Conservation (phyloP, 768 basidiomycete genomes). For the Tylopilus vinaceipallidus region DNA sequence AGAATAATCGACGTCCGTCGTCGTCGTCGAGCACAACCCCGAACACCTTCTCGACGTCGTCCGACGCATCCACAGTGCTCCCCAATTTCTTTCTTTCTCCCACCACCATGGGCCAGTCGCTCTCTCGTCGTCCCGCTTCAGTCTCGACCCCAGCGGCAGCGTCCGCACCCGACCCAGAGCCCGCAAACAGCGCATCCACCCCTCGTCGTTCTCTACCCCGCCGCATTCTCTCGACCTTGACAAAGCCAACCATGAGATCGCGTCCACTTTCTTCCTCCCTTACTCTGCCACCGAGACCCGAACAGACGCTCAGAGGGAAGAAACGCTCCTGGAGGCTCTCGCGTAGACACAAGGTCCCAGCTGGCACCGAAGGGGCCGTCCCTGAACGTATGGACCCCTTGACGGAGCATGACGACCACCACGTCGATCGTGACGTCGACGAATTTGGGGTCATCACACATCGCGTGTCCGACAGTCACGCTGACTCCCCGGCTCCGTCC, state of each 20-base stretch:
- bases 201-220: conserved; percentile 29
- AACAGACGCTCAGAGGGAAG: conserved; percentile 30
- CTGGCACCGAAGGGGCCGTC: conserved; percentile 16
- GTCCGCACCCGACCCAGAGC: conserved; percentile 10
- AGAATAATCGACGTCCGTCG: conserved; percentile 24
- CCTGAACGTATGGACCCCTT: conserved; percentile 13
- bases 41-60: conserved; percentile 12
- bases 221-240: conserved; percentile 34
- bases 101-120: conserved; percentile 30
- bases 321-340: conserved; percentile 27
- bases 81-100: background rate
- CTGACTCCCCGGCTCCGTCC: conserved; percentile 20
- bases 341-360: conserved; percentile 12
- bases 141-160: conserved; percentile 5
- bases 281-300: conserved; percentile 20
- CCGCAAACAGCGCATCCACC: background rate
- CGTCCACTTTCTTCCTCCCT: conserved; percentile 11
- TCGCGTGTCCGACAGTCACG: conserved; percentile 30
- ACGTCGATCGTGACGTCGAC: conserved; percentile 28
- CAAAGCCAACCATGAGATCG: conserved; percentile 23
- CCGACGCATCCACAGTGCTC: background rate
- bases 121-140: conserved; percentile 26
- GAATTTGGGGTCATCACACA: conserved; percentile 28
- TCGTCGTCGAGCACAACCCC: conserved; percentile 14
- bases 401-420: conserved; percentile 28